These are phyloP conservation scores for Salinomyces thailandicus DNA, from an alignment of 2,329 filamentous ascomycete genomes.

Conservation along the genomic window DNA sequence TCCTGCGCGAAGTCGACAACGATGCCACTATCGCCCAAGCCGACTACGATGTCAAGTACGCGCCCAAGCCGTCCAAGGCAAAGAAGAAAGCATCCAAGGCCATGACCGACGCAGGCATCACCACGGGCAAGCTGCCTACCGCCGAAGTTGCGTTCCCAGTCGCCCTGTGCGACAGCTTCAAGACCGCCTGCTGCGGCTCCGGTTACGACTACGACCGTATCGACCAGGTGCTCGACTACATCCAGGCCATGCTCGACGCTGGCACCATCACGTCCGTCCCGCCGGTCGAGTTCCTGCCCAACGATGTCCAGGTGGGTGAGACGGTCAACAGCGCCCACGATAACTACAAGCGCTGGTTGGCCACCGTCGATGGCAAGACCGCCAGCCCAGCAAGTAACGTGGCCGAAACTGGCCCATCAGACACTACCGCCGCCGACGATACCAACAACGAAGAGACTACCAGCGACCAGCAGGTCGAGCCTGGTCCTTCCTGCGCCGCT, in stretches of 20 bases:
- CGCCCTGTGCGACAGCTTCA: constrained; percentile 15
- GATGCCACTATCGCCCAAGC: constrained; percentile 7
- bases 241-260: constrained; percentile 11
- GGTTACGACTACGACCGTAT: constrained; percentile 14
- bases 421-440: neutral
- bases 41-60: constrained; percentile 4
- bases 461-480: neutral
- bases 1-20: constrained; percentile 13
- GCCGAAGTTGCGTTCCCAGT: constrained; percentile 12
- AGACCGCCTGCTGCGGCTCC: constrained; percentile 9
- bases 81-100: constrained; percentile 8
- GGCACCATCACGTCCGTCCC: constrained; percentile 16
- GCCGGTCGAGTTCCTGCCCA: constrained; percentile 24
- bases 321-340: constrained; percentile 10
- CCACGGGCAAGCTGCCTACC: constrained; percentile 2
- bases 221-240: constrained; percentile 16
- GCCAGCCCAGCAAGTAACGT: too few relatives aligned
- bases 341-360: constrained; percentile 19
- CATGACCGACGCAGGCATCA: constrained; percentile 1
- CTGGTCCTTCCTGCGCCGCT: neutral
- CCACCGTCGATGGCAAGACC: neutral
- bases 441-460: neutral
- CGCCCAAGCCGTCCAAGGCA: constrained; percentile 8
- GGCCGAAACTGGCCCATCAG: neutral
- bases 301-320: constrained; percentile 11